Evolutionary conservation across 2,329 filamentous ascomycete genomes (phyloP).

Genomic region (Albophoma yamanashiensis): DNA sequence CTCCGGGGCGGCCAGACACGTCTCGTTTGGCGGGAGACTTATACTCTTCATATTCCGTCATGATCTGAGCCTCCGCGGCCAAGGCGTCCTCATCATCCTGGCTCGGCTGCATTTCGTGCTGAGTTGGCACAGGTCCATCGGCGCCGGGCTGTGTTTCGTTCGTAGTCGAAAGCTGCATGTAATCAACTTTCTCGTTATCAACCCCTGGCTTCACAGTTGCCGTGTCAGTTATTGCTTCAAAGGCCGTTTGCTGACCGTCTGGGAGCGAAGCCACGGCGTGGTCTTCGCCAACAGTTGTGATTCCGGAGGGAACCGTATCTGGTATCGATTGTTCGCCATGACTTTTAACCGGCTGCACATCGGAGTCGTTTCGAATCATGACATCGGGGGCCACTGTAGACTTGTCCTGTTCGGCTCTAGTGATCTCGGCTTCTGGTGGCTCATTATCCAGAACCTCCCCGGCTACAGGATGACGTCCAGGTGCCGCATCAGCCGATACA

Average conservation of each 20-base stretch:
- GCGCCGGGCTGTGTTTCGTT: neutral
- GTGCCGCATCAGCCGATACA: neutral
- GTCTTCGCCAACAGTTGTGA: too few relatives aligned
- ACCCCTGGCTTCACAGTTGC: neutral
- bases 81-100: neutral
- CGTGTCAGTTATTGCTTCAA: neutral
- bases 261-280: neutral
- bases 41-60: slow-evolving; percentile 8
- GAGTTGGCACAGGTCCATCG: neutral
- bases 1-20: neutral
- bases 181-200: neutral
- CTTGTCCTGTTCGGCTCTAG: neutral
- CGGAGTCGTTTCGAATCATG: neutral
- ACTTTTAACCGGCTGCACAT: neutral
- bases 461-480: neutral
- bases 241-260: neutral
- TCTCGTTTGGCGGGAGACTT: neutral
- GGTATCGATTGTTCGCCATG: neutral
- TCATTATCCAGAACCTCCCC: neutral
- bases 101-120: neutral
- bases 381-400: neutral
- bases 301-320: neutral
- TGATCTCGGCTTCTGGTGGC: neutral
- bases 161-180: neutral
- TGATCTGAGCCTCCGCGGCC: slow-evolving; percentile 12